Conservation (phyloP, 768 basidiomycete species). For the Lactifluus echinatus region DNA sequence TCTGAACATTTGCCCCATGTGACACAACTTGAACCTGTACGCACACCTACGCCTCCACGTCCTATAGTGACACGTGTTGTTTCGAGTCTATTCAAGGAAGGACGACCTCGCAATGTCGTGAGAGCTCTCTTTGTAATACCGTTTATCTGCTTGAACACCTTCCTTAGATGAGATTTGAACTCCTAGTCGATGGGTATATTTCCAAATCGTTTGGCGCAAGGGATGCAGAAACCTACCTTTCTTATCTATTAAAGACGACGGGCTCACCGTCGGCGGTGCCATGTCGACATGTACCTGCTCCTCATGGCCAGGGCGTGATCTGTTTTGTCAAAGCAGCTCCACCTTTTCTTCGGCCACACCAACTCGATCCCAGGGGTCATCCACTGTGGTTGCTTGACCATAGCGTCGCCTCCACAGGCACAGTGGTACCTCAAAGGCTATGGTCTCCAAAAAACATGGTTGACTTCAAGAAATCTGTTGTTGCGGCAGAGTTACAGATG, state of each 20-base stretch:
- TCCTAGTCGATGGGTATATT: constrained; percentile 12
- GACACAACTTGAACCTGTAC: too few relatives aligned
- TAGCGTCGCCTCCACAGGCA: background rate
- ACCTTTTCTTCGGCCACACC: background rate
- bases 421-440: constrained; percentile 7
- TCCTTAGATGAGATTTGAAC: too few relatives aligned
- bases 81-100: too few relatives aligned
- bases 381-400: constrained; percentile 5
- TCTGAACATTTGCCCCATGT: too few relatives aligned
- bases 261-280: background rate
- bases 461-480: constrained; percentile 4
- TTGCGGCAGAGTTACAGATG: constrained; percentile 3
- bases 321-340: background rate
- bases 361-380: background rate
- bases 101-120: too few relatives aligned
- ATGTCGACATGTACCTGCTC: background rate
- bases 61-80: too few relatives aligned
- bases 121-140: too few relatives aligned
- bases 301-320: background rate
- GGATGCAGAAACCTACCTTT: constrained; percentile 1
- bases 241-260: constrained; percentile 4
- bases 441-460: constrained; percentile 4
- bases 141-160: too few relatives aligned
- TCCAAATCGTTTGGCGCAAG: background rate
- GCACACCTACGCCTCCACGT: too few relatives aligned